Percentiles rank a stretch among this genome's conserved stretches.
These are phyloP conservation scores for Peribolospora baueri DNA, from an alignment of 768 basidiomycete genomes.

Conservation along the genomic window DNA sequence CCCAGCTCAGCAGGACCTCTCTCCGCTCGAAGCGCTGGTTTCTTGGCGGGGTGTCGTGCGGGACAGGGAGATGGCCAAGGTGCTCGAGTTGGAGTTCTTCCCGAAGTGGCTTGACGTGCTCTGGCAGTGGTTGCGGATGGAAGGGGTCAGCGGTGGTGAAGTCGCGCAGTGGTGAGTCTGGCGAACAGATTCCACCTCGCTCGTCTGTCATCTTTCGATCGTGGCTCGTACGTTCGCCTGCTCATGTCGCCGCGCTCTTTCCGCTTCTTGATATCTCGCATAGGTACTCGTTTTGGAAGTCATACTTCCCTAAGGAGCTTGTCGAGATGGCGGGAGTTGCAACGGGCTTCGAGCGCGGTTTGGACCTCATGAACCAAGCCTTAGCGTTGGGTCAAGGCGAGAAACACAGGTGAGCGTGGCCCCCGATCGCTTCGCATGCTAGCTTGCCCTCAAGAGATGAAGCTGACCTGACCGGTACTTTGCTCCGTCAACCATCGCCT, in stretches of 20 bases:
- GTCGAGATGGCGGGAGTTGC: conserved; percentile 39
- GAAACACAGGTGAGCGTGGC: conserved; percentile 16
- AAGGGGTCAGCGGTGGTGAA: conserved; percentile 65
- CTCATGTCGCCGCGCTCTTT: background rate
- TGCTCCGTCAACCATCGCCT: background rate
- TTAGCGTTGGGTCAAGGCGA: conserved; percentile 64
- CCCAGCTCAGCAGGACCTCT: conserved; percentile 71
- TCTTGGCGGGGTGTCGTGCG: conserved; percentile 54
- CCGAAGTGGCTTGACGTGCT: conserved; percentile 87
- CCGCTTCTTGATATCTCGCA: background rate
- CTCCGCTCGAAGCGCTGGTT: conserved; percentile 48
- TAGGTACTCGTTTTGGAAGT: conserved; percentile 51
- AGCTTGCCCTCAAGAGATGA: background rate
- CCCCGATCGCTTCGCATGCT: background rate
- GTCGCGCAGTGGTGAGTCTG: conserved; percentile 61
- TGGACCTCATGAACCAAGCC: conserved; percentile 86
- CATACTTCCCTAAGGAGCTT: conserved; percentile 45
- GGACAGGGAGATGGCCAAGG: conserved; percentile 48
- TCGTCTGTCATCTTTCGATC: conserved; percentile 12
- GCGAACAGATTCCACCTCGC: too few species aligned
- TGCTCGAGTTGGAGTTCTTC: conserved; percentile 81
- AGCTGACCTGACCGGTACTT: background rate
- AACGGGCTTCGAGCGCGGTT: conserved; percentile 59
- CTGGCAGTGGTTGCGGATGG: conserved; percentile 79
- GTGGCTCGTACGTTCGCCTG: background rate